phyloP scores from a whole-genome alignment of 106 monocot species.

The Allium fistulosum region DNA sequence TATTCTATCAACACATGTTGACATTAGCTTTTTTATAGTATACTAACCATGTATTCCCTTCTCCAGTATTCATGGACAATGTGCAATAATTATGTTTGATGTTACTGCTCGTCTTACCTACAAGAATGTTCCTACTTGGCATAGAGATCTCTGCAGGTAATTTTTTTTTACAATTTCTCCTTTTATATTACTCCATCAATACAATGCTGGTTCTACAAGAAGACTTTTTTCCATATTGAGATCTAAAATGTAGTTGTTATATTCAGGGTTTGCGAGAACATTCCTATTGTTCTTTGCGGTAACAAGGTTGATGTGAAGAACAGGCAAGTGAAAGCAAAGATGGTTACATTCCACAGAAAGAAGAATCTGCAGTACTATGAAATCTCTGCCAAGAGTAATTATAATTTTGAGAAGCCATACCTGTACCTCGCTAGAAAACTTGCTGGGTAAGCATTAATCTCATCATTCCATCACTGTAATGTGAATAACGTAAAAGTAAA shows the following conservation, averaged over 20 bases:
- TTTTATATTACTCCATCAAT: no score
- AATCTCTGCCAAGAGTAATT: constrained; percentile 38
- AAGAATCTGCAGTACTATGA: constrained; percentile 40
- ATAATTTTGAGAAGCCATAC: constrained; percentile 34
- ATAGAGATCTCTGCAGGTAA: constrained; percentile 40
- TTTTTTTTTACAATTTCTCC: no score
- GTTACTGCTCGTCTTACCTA: constrained; percentile 59
- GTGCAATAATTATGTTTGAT: constrained; percentile 64
- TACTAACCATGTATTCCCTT: neutral
- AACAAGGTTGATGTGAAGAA: constrained; percentile 43
- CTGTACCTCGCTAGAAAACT: constrained; percentile 36
- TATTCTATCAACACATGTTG: no score
- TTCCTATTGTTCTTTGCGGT: constrained; percentile 32
- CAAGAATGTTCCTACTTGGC: constrained; percentile 62
- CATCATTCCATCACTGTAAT: no score
- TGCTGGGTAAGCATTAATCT: constrained; percentile 19
- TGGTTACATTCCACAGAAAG: constrained; percentile 35
- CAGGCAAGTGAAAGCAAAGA: constrained; percentile 33
- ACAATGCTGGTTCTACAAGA: no score
- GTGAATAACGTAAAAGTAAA: no score
- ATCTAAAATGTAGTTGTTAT: neutral
- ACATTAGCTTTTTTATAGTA: neutral
- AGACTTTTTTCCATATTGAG: no score
- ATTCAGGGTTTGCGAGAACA: constrained; percentile 27
- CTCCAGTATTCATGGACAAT: constrained; percentile 57